Conservation (phyloP, 768 basidiomycete species). For the Candolleomyces aberdarensis region DNA sequence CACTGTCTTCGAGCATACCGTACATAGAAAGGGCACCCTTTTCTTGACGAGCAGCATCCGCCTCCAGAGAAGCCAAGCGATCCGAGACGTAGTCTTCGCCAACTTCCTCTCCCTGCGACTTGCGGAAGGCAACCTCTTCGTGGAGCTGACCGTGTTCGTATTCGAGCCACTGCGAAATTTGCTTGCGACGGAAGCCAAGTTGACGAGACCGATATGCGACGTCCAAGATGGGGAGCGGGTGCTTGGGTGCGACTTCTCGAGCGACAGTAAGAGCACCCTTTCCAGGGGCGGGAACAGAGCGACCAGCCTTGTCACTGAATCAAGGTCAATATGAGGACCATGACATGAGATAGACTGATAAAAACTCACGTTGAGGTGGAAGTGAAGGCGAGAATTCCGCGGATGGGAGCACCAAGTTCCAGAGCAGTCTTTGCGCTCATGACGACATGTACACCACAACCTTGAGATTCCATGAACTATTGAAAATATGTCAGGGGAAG, state of each 20-base stretch:
- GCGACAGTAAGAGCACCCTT: conserved; percentile 89
- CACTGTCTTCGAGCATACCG: conserved; percentile 90
- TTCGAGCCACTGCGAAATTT: conserved; percentile 91
- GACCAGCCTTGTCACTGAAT: conserved; percentile 93
- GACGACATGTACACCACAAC: conserved; percentile 93
- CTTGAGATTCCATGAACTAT: conserved; percentile 92
- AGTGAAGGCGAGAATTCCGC: conserved; percentile 91
- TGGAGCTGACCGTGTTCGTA: conserved; percentile 86
- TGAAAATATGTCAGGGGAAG: conserved; percentile 1
- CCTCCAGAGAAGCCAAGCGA: conserved; percentile 81
- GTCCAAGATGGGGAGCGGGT: conserved; percentile 77
- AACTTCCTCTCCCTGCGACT: conserved; percentile 44
- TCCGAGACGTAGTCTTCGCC: conserved; percentile 71
- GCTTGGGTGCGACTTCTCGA: conserved; percentile 75
- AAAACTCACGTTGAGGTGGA: conserved; percentile 86
- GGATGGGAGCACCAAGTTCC: conserved; percentile 90
- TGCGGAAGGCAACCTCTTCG: conserved; percentile 67
- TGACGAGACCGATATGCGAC: conserved; percentile 90
- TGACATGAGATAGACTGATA: not conserved
- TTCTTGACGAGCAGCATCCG: conserved; percentile 89
- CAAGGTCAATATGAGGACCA: not conserved
- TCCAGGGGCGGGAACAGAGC: conserved; percentile 96
- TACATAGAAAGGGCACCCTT: conserved; percentile 90
- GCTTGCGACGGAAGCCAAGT: conserved; percentile 90
- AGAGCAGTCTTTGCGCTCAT: conserved; percentile 97